These are phyloP conservation scores for Colletotrichum sublineola DNA, from an alignment of 2,329 filamentous ascomycete genomes.

Conservation along the genomic window DNA sequence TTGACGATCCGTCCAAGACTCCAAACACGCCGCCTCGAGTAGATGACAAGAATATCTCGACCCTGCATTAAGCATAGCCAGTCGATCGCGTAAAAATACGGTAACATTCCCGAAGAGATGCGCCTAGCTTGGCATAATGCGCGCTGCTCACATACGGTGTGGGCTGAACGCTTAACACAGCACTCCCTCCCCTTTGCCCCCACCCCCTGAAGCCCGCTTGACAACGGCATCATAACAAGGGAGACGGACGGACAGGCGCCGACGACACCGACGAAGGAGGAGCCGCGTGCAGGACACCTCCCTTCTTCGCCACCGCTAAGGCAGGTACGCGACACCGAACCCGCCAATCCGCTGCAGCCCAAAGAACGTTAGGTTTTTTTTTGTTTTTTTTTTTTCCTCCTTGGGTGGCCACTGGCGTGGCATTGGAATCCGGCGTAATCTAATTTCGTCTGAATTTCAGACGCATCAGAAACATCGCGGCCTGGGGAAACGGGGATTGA, in stretches of 20 bases:
- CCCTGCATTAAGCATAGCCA: neutral
- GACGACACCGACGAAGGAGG: neutral
- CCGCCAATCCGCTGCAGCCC: slow-evolving; percentile 1
- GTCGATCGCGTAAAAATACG: neutral
- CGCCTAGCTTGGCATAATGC: neutral
- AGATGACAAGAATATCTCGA: slow-evolving; percentile 14
- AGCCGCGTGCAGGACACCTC: neutral
- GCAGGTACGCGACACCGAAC: slow-evolving; percentile 19
- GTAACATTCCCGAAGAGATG: neutral
- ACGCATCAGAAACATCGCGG: slow-evolving; percentile 18
- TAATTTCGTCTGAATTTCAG: slow-evolving; percentile 35
- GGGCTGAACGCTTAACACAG: neutral
- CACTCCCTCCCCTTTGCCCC: neutral
- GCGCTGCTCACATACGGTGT: neutral
- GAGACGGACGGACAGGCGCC: neutral
- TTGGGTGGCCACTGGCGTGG: neutral
- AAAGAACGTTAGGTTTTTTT: neutral
- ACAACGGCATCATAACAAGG: neutral
- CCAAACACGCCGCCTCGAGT: slow-evolving; percentile 28
- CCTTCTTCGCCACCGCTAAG: slow-evolving; percentile 9
- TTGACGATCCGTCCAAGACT: slow-evolving; percentile 30
- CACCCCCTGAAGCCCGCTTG: neutral
- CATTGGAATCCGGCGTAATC: neutral
- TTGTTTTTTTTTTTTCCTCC: too few relatives aligned
- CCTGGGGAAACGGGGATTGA: slow-evolving; percentile 15